Evolutionary conservation across 1,284 basidiomycete genomes (phyloP).

Genomic region (Caloboletus firmus): DNA sequence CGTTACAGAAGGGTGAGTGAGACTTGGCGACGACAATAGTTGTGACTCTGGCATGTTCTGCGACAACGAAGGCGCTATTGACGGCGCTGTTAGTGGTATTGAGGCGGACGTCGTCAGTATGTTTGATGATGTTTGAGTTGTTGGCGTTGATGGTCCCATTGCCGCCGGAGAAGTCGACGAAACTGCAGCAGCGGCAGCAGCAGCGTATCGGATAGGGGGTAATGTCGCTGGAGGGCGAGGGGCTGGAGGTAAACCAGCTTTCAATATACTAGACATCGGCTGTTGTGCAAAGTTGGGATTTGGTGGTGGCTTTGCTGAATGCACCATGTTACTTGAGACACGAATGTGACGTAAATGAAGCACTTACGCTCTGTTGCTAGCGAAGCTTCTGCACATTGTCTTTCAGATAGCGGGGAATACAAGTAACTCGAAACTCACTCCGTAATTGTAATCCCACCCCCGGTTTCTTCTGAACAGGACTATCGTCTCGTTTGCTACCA

Average conservation of each 20-base stretch:
- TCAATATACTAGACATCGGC: conserved; percentile 80
- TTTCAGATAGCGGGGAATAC: conserved; percentile 3
- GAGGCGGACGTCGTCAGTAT: conserved; percentile 31
- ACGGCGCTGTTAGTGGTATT: conserved; percentile 39
- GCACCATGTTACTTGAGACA: conserved; percentile 19
- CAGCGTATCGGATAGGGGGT: conserved; percentile 88
- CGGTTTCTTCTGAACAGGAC: conserved; percentile 78
- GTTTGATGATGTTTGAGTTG: conserved; percentile 36
- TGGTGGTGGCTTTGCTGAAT: conserved; percentile 70
- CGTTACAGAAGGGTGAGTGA: conserved; percentile 76
- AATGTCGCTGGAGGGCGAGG: conserved; percentile 56
- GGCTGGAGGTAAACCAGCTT: conserved; percentile 58
- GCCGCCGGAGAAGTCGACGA: conserved; percentile 32
- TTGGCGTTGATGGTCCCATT: conserved; percentile 38
- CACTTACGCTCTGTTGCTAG: conserved; percentile 47
- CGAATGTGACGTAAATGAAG: conserved; percentile 26
- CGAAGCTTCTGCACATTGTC: conserved; percentile 42
- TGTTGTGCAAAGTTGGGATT: conserved; percentile 79
- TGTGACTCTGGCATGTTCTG: conserved; percentile 48
- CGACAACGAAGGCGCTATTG: conserved; percentile 40
- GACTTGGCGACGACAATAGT: conserved; percentile 67
- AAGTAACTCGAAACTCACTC: conserved; percentile 47
- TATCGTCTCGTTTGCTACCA: conserved; percentile 67
- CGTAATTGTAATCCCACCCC: conserved; percentile 58
- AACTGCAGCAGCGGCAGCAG: conserved; percentile 87